A percentile compares a stretch with the other conserved stretches of the same genome.
phyloP scores from a whole-genome alignment of 257 asterid genomes.

The Solanum corneliomulleri region DNA sequence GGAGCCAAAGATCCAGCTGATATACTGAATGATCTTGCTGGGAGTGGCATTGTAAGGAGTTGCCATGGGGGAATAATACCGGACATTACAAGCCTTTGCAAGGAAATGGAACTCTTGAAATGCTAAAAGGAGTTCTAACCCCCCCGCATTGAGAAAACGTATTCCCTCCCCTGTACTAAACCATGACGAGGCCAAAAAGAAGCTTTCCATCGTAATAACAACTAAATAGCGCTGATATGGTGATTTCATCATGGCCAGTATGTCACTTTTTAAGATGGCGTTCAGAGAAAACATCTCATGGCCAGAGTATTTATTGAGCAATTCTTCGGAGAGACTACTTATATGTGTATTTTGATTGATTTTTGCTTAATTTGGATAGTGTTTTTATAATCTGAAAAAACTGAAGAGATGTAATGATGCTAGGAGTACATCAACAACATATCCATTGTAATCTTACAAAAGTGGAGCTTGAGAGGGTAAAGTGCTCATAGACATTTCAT shows the following conservation, averaged over 20 bases:
- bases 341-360: background rate
- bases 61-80: constrained; percentile 63
- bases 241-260: background rate
- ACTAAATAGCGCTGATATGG: background rate
- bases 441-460: background rate
- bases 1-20: constrained; percentile 84
- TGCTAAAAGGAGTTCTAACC: background rate
- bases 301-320: background rate
- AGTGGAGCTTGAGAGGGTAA: background rate
- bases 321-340: background rate
- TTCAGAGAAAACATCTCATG: background rate
- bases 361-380: background rate
- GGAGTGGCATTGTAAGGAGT: constrained; percentile 26
- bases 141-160: background rate
- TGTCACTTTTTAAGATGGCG: background rate
- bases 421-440: background rate
- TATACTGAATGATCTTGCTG: constrained; percentile 66
- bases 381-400: background rate
- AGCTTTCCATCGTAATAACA: background rate
- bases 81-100: constrained; percentile 48
- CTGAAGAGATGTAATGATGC: background rate
- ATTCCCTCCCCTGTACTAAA: background rate
- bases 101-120: constrained; percentile 43
- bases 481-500: background rate
- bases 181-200: background rate